phyloP scores from a whole-genome alignment of 1,139 yeast genomes.

The Sugiyamaella xylanicola region DNA sequence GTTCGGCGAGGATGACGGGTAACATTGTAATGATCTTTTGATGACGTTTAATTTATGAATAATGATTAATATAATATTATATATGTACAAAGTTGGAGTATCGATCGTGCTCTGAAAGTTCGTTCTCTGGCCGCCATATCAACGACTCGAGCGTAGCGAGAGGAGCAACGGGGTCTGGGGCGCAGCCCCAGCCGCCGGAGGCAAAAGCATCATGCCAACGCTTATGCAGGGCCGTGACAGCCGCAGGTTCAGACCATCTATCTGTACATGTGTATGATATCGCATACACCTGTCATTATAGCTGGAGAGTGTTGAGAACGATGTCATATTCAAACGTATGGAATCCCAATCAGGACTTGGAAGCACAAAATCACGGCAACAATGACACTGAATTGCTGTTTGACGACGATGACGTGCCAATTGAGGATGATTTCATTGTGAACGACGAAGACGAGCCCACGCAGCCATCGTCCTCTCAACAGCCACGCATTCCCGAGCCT shows the following conservation, averaged over 20 bases:
- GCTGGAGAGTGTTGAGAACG: not conserved
- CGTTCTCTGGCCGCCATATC: too few species aligned
- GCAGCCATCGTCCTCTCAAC: constrained; percentile 14
- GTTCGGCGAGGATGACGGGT: constrained; percentile 1
- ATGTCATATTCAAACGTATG: constrained; percentile 33
- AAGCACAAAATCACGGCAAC: constrained; percentile 27
- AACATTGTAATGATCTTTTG: constrained; percentile 1
- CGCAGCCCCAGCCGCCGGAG: not conserved
- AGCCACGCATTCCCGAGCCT: constrained; percentile 27
- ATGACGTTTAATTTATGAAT: constrained; percentile 14
- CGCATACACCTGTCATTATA: not conserved
- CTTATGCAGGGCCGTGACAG: not conserved
- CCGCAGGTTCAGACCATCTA: not conserved
- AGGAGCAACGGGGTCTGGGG: not conserved
- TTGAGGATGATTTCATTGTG: constrained; percentile 32
- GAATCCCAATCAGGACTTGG: constrained; percentile 23
- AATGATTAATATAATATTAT: not conserved
- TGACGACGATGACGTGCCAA: constrained; percentile 28
- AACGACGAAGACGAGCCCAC: constrained; percentile 31
- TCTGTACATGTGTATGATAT: not conserved
- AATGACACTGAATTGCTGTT: constrained; percentile 28
- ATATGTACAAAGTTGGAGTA: too few species aligned
- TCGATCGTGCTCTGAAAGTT: too few species aligned
- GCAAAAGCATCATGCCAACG: too few species aligned
- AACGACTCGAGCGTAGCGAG: too few species aligned